A percentile compares a stretch with the other conserved stretches of the same genome.
These are phyloP conservation scores for Tuber umbilicatum DNA, from an alignment of 495 filamentous ascomycete genomes.

Conservation along the genomic window DNA sequence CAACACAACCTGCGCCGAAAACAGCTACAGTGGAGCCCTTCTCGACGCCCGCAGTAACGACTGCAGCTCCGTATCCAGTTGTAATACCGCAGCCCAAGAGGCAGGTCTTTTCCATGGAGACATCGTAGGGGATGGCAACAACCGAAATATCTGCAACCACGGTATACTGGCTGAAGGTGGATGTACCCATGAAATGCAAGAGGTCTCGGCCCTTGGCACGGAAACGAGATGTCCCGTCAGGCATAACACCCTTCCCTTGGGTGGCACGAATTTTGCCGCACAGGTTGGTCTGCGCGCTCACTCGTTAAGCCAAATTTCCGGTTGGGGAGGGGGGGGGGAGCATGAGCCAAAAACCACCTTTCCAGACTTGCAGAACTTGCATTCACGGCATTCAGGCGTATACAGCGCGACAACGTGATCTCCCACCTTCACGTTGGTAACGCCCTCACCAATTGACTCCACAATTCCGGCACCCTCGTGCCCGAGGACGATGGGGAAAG, in stretches of 20 bases:
- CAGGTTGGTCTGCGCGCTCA: slow-evolving; percentile 65
- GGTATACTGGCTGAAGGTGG: slow-evolving; percentile 97
- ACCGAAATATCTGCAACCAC: slow-evolving; percentile 98
- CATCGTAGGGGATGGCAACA: slow-evolving; percentile 80
- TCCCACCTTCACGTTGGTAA: slow-evolving; percentile 85
- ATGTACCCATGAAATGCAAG: slow-evolving; percentile 98
- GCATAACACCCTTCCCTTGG: slow-evolving; percentile 94
- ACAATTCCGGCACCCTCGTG: slow-evolving; percentile 97
- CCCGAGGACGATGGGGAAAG: slow-evolving; percentile 91
- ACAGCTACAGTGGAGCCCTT: slow-evolving; percentile 84
- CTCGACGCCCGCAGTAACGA: slow-evolving; percentile 85
- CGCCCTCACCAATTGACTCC: slow-evolving; percentile 92
- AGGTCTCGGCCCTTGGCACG: slow-evolving; percentile 86
- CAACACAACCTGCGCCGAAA: slow-evolving; percentile 94
- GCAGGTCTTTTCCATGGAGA: slow-evolving; percentile 93
- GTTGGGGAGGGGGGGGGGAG: slow-evolving; percentile 6
- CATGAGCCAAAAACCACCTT: slow-evolving; percentile 47
- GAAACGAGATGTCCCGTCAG: slow-evolving; percentile 94
- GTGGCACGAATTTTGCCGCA: slow-evolving; percentile 98
- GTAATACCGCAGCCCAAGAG: slow-evolving; percentile 97
- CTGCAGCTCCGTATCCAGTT: slow-evolving; percentile 92
- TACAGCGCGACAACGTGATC: slow-evolving; percentile 95
- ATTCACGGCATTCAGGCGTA: slow-evolving; percentile 82
- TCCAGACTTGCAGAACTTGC: slow-evolving; percentile 98
- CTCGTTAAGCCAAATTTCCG: slow-evolving; percentile 2